A percentile compares a stretch with the other conserved stretches of the same genome.
These are phyloP conservation scores for Hortaea werneckii DNA, from an alignment of 2,329 filamentous ascomycete species.

Conservation along the genomic window DNA sequence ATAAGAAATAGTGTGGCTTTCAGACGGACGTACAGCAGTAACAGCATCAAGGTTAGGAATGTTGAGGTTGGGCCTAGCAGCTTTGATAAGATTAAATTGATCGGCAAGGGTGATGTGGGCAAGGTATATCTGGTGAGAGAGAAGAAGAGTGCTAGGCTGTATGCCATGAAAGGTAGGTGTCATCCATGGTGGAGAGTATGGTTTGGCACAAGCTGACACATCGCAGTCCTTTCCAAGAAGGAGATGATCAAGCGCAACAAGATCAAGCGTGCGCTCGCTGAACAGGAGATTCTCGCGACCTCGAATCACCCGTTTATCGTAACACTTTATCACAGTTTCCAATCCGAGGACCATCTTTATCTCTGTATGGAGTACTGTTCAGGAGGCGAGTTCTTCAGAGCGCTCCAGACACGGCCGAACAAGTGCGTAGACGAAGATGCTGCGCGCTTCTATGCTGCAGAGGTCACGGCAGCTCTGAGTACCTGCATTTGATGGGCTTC, in stretches of 20 bases:
- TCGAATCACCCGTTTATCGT: conserved; percentile 99
- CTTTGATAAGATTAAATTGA: conserved; percentile 99
- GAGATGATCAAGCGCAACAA: conserved; percentile 99
- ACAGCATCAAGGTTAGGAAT: conserved; percentile 96
- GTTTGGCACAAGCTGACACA: no score
- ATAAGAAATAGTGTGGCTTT: conserved; percentile 63
- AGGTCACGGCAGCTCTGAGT: conserved; percentile 96
- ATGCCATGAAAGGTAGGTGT: conserved; percentile 87
- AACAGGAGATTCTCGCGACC: conserved; percentile 95
- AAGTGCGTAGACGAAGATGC: conserved; percentile 97
- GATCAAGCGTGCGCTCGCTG: conserved; percentile 94
- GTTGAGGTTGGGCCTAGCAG: conserved; percentile 92
- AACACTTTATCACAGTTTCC: conserved; percentile 96
- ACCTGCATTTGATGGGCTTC: conserved; percentile 97
- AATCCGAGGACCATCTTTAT: conserved; percentile 96
- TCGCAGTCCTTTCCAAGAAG: conserved; percentile 88
- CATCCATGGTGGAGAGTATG: no score
- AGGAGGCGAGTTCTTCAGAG: conserved; percentile 95
- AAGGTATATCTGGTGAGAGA: conserved; percentile 97
- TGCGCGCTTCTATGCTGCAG: conserved; percentile 91
- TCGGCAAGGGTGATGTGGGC: conserved; percentile 95
- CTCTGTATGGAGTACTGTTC: conserved; percentile 99
- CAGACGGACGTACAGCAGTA: conserved; percentile 92
- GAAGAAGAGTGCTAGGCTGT: conserved; percentile 91
- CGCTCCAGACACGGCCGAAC: conserved; percentile 87